Conservation (phyloP, 2,329 filamentous ascomycete species). For the Coniella lustricola region DNA sequence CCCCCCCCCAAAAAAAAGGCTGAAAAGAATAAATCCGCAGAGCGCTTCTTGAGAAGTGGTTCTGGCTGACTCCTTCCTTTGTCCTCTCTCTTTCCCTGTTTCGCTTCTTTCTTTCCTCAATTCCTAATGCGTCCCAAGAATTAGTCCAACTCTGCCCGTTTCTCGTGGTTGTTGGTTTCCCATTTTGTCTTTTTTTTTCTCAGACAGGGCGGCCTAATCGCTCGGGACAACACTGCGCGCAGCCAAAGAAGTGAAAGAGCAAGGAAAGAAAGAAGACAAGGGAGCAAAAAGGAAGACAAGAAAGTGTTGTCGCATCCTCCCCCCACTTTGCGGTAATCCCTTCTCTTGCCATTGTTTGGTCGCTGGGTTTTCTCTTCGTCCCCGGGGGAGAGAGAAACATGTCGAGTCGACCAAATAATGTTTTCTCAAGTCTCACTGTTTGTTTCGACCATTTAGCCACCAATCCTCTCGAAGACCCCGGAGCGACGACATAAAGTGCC, state of each 20-base stretch:
- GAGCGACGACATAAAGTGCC: background rate
- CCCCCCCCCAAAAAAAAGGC: too few relatives aligned
- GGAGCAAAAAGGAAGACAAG: constrained; percentile 6
- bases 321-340: too few relatives aligned
- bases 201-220: constrained; percentile 7
- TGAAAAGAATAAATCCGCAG: too few relatives aligned
- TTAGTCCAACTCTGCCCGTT: constrained; percentile 8
- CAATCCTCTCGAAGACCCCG: constrained; percentile 4
- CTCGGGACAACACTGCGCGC: constrained; percentile 9
- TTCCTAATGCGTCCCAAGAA: constrained; percentile 15
- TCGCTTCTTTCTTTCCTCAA: constrained; percentile 3
- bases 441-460: constrained; percentile 12
- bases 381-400: too few relatives aligned
- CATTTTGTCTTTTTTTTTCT: background rate
- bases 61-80: too few relatives aligned
- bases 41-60: too few relatives aligned
- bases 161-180: background rate
- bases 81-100: too few relatives aligned
- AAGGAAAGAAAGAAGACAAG: background rate
- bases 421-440: constrained; percentile 15
- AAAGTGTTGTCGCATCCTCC: background rate
- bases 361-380: background rate
- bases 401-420: background rate
- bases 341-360: background rate
- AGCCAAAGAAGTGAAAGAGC: constrained; percentile 1